Base-by-base conservation (phyloP, 345 rosid genomes). In the Dovyalis caffra region DNA sequence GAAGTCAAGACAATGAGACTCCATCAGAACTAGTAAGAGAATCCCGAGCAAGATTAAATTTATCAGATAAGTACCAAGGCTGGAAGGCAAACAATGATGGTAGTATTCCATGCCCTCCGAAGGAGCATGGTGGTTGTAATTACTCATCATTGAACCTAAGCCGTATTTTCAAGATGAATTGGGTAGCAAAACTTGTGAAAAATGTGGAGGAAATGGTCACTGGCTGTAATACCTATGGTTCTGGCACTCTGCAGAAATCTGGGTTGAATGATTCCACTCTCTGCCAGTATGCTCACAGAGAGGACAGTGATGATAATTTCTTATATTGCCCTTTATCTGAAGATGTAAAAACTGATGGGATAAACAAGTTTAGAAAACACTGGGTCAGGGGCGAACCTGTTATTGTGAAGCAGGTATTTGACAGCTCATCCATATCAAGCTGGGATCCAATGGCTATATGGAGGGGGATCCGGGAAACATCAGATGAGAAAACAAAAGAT, bases 181-280 rank as follows among this genome's bases (percentile, higher is more conserved):
- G 98, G 99, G 95, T 92, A 77, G 97, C 99, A 60, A 93, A 92
- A 77, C 92, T 93, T 79, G 97, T 92, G 71, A 95, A 93, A 80
- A 93, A 90, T 72, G 92, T 87, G 64, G 99, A 95, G 82, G 98
- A 95, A 83, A 87, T 95, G 93, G 98, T 92, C 73, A 79, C 77
- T 70, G 95, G 99, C 71, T 95, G 98, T 79, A 88, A 80, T 84
- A 88, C 90, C 74, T 62, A 78, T 77, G 85, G 85, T 58, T n/a
- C 76, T 78, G 72, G 68, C 38, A 57, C 82, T 79, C 70, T 69
- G 60, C 77, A 49, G 74, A 84, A 63, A 28, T 56, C 72, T 60
- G 86, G 80, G 51, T 2, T 71, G 14, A 71, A 64, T 80, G 85
- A 86, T 82, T 70, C 85, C 56, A 70, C 84, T 33, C 82, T 87